Conservation (phyloP, 768 basidiomycete genomes). For the Suillus lakei region DNA sequence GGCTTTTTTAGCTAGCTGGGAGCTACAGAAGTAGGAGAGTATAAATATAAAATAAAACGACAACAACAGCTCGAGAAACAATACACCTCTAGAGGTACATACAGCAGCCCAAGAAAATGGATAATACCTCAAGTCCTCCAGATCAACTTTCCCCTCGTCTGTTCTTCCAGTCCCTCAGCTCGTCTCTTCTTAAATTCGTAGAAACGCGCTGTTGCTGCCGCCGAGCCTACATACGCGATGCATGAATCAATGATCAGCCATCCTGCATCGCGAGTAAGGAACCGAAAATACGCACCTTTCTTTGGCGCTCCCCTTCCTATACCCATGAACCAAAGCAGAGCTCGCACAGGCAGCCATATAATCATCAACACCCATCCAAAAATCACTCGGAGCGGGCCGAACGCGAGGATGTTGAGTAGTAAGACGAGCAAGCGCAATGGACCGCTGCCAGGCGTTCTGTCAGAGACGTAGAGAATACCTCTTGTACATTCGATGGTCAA, state of each 20-base stretch:
- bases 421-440: constrained; percentile 14
- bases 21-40: neutral
- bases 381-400: constrained; percentile 13
- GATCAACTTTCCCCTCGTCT: neutral
- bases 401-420: neutral
- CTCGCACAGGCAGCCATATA: constrained; percentile 17
- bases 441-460: constrained; percentile 6
- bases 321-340: constrained; percentile 19
- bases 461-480: constrained; percentile 3
- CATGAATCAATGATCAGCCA: too few relatives aligned
- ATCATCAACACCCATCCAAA: constrained; percentile 2
- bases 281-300: constrained; percentile 12
- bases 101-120: neutral
- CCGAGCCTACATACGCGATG: constrained; percentile 3
- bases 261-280: neutral
- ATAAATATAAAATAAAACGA: constrained; percentile 5
- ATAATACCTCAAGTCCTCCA: neutral
- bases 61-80: neutral
- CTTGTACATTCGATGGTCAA: constrained; percentile 16
- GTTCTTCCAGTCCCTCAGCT: neutral
- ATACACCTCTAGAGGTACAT: neutral
- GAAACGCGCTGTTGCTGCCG: constrained; percentile 11
- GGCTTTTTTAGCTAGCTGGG: neutral
- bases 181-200: constrained; percentile 7
- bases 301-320: constrained; percentile 18